Conservation (phyloP, 2,329 filamentous ascomycete species). For the Penicillium sp. region DNA sequence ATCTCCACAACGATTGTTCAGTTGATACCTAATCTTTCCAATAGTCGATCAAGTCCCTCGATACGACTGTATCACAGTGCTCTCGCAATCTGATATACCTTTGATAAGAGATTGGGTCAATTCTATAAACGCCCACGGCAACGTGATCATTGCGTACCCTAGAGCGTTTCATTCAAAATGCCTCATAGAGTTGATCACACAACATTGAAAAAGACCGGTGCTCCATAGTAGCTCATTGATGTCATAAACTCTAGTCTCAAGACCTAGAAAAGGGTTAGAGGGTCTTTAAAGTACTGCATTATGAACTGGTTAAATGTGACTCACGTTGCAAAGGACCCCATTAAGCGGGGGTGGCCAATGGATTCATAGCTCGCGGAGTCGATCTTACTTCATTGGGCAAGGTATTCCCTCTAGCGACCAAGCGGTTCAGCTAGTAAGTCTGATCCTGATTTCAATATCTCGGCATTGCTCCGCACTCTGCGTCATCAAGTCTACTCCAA, state of each 20-base stretch:
- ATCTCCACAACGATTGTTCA: not conserved
- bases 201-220: not conserved
- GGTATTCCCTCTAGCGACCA: not conserved
- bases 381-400: not conserved
- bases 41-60: not conserved
- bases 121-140: not conserved
- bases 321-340: not conserved
- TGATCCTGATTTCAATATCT: not conserved
- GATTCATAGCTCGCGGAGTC: not conserved
- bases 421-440: not conserved
- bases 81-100: not conserved
- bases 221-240: not conserved
- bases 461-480: not conserved
- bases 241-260: not conserved
- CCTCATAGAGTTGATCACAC: not conserved
- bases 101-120: not conserved
- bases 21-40: not conserved
- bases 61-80: not conserved
- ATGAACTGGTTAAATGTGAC: not conserved
- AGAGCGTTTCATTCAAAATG: not conserved
- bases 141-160: not conserved
- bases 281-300: not conserved
- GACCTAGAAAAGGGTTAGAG: not conserved
- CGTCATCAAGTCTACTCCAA: constrained; percentile 3
- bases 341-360: not conserved